Percentiles rank a stretch among this genome's conserved stretches.
Conservation (phyloP, 2,329 filamentous ascomycete genomes). For the Aureobasidium mangrovei region DNA sequence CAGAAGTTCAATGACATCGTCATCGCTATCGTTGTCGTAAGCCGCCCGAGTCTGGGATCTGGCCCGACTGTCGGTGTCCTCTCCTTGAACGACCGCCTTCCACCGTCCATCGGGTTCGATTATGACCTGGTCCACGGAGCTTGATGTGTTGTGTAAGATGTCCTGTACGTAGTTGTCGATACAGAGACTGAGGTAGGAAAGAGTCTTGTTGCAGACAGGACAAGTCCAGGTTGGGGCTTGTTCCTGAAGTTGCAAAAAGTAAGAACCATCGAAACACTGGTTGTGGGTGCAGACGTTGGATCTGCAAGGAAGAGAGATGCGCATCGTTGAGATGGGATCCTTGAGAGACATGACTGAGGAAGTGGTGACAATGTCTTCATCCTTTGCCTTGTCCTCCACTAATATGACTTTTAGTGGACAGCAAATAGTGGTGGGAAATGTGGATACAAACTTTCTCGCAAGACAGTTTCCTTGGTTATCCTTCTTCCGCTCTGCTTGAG, state of each 20-base stretch:
- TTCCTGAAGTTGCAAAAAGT: slow-evolving; percentile 87
- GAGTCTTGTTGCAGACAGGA: slow-evolving; percentile 79
- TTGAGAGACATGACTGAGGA: slow-evolving; percentile 85
- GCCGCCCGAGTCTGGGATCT: slow-evolving; percentile 23
- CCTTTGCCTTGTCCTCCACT: slow-evolving; percentile 76
- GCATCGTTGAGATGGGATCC: slow-evolving; percentile 80
- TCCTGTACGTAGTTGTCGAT: slow-evolving; percentile 88
- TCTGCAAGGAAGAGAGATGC: slow-evolving; percentile 71
- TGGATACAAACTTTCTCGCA: slow-evolving; percentile 64
- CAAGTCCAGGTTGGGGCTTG: slow-evolving; percentile 97
- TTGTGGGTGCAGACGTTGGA: slow-evolving; percentile 76
- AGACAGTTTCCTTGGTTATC: slow-evolving; percentile 71
- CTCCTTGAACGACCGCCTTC: slow-evolving; percentile 44
- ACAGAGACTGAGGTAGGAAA: slow-evolving; percentile 71
- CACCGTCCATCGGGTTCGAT: slow-evolving; percentile 83
- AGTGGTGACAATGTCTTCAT: slow-evolving; percentile 81
- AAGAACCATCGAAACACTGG: slow-evolving; percentile 88
- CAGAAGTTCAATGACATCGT: slow-evolving; percentile 38
- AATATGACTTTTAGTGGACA: neutral
- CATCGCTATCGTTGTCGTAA: slow-evolving; percentile 33
- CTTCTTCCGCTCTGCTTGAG: slow-evolving; percentile 55
- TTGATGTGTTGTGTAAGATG: slow-evolving; percentile 66
- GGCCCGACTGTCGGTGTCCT: slow-evolving; percentile 29
- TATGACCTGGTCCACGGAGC: slow-evolving; percentile 70
- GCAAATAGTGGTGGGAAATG: neutral